Evolutionary conservation across 2,329 filamentous ascomycete species (phyloP).

Genomic region (Zelopaecilomyces penicillatus): DNA sequence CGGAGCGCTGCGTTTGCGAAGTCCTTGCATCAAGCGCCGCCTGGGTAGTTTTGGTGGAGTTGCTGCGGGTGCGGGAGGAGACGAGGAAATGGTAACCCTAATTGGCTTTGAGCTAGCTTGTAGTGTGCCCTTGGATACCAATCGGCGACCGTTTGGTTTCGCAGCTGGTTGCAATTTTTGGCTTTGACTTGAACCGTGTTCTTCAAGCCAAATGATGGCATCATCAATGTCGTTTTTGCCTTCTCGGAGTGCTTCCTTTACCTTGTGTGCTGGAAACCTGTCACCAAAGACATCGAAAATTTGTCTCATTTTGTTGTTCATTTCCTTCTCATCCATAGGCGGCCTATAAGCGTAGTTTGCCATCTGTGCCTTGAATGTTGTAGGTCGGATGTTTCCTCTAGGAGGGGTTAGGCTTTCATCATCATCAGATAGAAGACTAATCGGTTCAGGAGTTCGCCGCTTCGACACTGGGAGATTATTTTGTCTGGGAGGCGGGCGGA

Average conservation of each 20-base stretch:
- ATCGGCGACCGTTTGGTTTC: slow-evolving; percentile 19
- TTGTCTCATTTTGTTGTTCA: slow-evolving; percentile 24
- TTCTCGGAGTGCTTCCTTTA: slow-evolving; percentile 23
- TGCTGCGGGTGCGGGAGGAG: background rate
- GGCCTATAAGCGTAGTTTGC: slow-evolving; percentile 40
- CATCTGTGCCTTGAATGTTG: slow-evolving; percentile 39
- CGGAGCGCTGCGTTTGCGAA: slow-evolving; percentile 18
- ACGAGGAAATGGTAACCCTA: background rate
- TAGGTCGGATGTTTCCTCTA: slow-evolving; percentile 55
- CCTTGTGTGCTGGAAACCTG: slow-evolving; percentile 21
- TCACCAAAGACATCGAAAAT: slow-evolving; percentile 28
- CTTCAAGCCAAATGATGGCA: slow-evolving; percentile 23
- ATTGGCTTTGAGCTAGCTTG: slow-evolving; percentile 9
- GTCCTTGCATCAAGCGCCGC: slow-evolving; percentile 29
- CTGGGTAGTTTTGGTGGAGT: slow-evolving; percentile 20
- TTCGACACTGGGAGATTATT: slow-evolving; percentile 22
- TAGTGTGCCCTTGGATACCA: slow-evolving; percentile 23
- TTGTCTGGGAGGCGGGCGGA: slow-evolving; percentile 40
- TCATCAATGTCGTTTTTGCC: slow-evolving; percentile 28
- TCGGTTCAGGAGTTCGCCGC: slow-evolving; percentile 30
- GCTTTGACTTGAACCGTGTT: slow-evolving; percentile 6
- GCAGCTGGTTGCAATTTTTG: slow-evolving; percentile 3
- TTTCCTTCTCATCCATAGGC: slow-evolving; percentile 27
- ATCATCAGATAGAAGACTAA: slow-evolving; percentile 43
- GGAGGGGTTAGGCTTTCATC: slow-evolving; percentile 38